phyloP scores from a whole-genome alignment of 768 basidiomycete species.

The Sporobolomyces phaffii region DNA sequence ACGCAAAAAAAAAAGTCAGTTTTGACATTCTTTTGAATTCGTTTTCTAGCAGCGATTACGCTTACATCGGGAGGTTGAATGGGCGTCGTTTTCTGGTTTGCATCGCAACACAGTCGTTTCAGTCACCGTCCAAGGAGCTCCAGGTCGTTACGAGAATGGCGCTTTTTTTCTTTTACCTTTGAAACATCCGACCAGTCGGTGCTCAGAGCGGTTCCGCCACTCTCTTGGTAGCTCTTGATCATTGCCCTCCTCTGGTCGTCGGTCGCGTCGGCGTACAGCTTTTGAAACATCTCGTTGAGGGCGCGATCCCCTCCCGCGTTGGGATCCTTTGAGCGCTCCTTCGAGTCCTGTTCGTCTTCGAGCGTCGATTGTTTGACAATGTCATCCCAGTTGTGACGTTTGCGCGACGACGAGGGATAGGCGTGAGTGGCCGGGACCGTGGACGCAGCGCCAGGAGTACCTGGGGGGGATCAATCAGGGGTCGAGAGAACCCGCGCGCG shows the following conservation, averaged over 20 bases:
- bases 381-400: constrained; percentile 82
- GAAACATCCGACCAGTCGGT: constrained; percentile 91
- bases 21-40: too few relatives aligned
- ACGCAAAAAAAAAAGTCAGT: too few relatives aligned
- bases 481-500: constrained; percentile 44
- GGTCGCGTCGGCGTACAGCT: constrained; percentile 82
- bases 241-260: constrained; percentile 88
- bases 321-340: constrained; percentile 60
- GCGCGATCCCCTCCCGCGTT: constrained; percentile 83
- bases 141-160: too few relatives aligned
- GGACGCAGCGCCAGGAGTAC: constrained; percentile 42
- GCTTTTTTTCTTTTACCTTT: constrained; percentile 54
- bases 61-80: constrained; percentile 65
- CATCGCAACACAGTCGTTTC: too few relatives aligned
- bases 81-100: constrained; percentile 56
- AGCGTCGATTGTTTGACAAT: constrained; percentile 62
- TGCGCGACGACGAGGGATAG: constrained; percentile 46
- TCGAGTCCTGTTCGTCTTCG: constrained; percentile 56
- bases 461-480: too few relatives aligned
- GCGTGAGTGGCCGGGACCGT: constrained; percentile 47
- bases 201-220: constrained; percentile 87
- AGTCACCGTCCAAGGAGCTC: too few relatives aligned
- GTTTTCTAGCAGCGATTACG: too few relatives aligned
- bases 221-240: constrained; percentile 96
- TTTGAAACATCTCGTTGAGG: constrained; percentile 63